Conservation (phyloP, 768 basidiomycete genomes). For the Hypholoma fasciculare region DNA sequence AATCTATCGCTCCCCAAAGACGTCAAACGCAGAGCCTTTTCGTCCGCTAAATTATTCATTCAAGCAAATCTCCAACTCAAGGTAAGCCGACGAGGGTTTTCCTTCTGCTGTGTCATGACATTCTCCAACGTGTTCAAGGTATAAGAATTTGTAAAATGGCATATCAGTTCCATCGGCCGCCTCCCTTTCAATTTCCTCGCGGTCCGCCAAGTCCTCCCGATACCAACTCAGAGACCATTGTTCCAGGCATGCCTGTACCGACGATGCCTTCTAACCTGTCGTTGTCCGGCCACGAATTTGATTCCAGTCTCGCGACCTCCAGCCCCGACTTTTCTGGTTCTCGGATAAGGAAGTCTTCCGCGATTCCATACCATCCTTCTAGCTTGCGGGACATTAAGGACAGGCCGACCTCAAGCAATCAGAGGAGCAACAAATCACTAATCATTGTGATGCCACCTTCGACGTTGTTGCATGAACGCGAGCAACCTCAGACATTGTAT, state of each 20-base stretch:
- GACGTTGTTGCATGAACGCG: constrained; percentile 57
- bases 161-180: constrained; percentile 44
- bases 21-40: too few species aligned
- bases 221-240: constrained; percentile 26
- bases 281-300: constrained; percentile 17
- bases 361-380: constrained; percentile 56
- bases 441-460: constrained; percentile 68
- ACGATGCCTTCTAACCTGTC: constrained; percentile 4
- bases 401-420: constrained; percentile 24
- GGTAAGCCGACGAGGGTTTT: not conserved
- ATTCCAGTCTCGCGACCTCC: constrained; percentile 11
- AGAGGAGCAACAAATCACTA: constrained; percentile 50
- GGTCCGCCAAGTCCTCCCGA: constrained; percentile 43
- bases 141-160: constrained; percentile 24
- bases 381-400: constrained; percentile 44
- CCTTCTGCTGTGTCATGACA: too few species aligned
- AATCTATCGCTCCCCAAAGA: not conserved
- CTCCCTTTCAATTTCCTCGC: constrained; percentile 45
- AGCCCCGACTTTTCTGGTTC: constrained; percentile 30
- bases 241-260: constrained; percentile 8
- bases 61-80: not conserved
- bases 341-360: constrained; percentile 45
- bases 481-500: constrained; percentile 58
- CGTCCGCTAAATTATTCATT: too few species aligned
- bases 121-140: too few species aligned